These are phyloP conservation scores for Colletotrichum acutatum DNA, from an alignment of 2,329 filamentous ascomycete species.

Conservation along the genomic window DNA sequence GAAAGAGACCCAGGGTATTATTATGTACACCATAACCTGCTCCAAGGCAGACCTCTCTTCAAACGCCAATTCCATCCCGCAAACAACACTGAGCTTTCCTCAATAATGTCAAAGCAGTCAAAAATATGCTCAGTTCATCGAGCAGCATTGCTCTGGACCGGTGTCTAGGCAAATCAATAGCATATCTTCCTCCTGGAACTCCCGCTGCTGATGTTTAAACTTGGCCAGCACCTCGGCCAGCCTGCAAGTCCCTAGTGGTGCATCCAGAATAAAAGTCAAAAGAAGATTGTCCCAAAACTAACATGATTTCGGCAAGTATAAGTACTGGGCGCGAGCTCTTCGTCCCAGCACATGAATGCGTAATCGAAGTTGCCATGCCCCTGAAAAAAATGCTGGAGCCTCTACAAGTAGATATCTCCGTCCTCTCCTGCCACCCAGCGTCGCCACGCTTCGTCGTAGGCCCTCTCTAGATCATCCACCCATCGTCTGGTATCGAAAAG, in stretches of 20 bases:
- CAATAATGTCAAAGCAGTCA: constrained; percentile 13
- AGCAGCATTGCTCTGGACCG: neutral
- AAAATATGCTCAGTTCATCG: neutral
- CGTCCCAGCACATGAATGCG: neutral
- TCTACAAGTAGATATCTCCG: constrained; percentile 88
- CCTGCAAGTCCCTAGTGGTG: neutral
- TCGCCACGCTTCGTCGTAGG: constrained; percentile 89
- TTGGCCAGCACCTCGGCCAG: neutral
- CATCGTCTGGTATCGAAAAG: constrained; percentile 93
- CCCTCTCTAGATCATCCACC: constrained; percentile 89
- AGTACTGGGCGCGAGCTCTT: neutral
- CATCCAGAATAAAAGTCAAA: neutral
- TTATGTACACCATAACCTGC: constrained; percentile 20
- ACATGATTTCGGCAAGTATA: neutral
- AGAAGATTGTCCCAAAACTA: neutral
- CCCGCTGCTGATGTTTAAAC: neutral
- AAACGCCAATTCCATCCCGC: constrained; percentile 11
- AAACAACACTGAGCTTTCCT: neutral
- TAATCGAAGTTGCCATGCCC: neutral
- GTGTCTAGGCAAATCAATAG: neutral
- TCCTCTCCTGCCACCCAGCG: constrained; percentile 87
- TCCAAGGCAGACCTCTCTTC: neutral
- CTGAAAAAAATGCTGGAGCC: neutral
- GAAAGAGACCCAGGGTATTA: constrained; percentile 37
- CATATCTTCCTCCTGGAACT: neutral